Conservation (phyloP, 2,329 filamentous ascomycete species). For the Herpotrichia juniperi region DNA sequence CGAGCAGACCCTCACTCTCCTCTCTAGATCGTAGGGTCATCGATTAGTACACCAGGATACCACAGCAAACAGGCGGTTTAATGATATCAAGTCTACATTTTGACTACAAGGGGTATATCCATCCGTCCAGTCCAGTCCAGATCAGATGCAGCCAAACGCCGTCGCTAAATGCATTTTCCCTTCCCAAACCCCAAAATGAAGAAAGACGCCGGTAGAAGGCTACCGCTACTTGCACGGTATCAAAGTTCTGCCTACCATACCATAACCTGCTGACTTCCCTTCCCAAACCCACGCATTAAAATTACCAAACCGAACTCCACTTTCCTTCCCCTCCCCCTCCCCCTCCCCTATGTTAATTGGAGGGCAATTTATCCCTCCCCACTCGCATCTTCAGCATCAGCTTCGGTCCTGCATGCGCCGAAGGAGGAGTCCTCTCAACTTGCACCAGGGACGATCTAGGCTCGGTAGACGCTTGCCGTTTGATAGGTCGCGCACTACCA, state of each 20-base stretch:
- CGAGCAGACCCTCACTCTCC: neutral
- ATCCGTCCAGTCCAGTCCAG: slow-evolving; percentile 1
- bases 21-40: neutral
- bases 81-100: neutral
- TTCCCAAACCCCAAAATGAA: slow-evolving; percentile 27
- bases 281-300: no score
- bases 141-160: slow-evolving; percentile 22
- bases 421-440: neutral
- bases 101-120: slow-evolving; percentile 3
- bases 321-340: no score
- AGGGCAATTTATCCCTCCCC: slow-evolving; percentile 7
- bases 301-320: no score
- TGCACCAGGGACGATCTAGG: neutral
- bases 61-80: neutral
- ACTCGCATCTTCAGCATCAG: slow-evolving; percentile 11
- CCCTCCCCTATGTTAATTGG: neutral
- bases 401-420: neutral
- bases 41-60: neutral
- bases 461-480: slow-evolving; percentile 24
- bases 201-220: slow-evolving; percentile 5
- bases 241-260: no score
- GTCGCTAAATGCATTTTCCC: slow-evolving; percentile 28
- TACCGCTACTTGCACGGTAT: neutral
- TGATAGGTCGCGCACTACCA: slow-evolving; percentile 25
- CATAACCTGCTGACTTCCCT: no score